Evolutionary conservation across 2,329 filamentous ascomycete genomes (phyloP).

Genomic region (Fusarium poae): DNA sequence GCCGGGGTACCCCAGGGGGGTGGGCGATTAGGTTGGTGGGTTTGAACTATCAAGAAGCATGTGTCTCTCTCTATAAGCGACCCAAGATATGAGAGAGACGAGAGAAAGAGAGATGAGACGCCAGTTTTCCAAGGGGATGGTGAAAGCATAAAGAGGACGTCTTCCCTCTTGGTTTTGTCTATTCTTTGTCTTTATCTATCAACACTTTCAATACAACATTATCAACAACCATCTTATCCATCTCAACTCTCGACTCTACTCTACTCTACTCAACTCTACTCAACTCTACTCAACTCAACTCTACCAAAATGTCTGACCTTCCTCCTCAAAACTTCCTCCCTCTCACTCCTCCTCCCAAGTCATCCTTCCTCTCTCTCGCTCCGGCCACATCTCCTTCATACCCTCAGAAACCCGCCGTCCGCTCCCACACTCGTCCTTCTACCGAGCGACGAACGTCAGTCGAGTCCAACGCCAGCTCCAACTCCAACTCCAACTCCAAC

Average conservation of each 20-base stretch:
- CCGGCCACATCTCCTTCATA: constrained; percentile 69
- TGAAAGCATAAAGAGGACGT: constrained; percentile 49
- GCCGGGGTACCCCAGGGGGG: constrained; percentile 29
- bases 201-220: constrained; percentile 17
- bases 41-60: constrained; percentile 19
- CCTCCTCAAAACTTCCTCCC: constrained; percentile 48
- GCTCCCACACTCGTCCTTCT: constrained; percentile 44
- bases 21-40: constrained; percentile 4
- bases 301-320: constrained; percentile 43
- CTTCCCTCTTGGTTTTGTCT: constrained; percentile 36
- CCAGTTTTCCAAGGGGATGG: constrained; percentile 8
- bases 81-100: background rate
- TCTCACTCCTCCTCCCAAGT: constrained; percentile 44
- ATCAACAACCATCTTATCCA: constrained; percentile 15
- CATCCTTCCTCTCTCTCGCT: constrained; percentile 68
- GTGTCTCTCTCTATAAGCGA: constrained; percentile 26
- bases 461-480: constrained; percentile 48
- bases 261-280: constrained; percentile 24
- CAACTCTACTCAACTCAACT: constrained; percentile 43
- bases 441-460: constrained; percentile 63
- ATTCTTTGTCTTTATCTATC: constrained; percentile 33
- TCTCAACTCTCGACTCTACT: constrained; percentile 16
- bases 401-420: constrained; percentile 58
- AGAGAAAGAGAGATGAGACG: constrained; percentile 32
- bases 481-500: constrained; percentile 52